Conservation (phyloP, 768 basidiomycete species). For the Suillus cothurnatus region DNA sequence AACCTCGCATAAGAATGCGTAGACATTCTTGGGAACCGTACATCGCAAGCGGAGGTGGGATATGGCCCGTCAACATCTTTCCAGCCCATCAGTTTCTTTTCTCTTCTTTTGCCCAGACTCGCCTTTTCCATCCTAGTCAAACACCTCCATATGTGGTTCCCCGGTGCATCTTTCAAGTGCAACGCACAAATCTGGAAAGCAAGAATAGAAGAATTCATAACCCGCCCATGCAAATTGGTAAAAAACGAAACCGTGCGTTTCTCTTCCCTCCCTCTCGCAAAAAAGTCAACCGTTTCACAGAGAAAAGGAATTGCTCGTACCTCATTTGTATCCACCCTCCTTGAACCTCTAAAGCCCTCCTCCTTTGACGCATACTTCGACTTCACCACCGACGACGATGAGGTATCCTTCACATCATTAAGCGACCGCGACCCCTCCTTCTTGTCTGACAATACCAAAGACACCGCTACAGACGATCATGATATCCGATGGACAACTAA, state of each 20-base stretch:
- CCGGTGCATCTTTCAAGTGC: slow-evolving; percentile 65
- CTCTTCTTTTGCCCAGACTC: too few relatives aligned
- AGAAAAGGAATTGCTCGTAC: slow-evolving; percentile 38
- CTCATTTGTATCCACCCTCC: slow-evolving; percentile 51
- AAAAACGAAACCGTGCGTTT: slow-evolving; percentile 61
- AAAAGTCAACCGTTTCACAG: slow-evolving; percentile 18
- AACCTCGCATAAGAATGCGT: slow-evolving; percentile 46
- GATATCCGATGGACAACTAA: slow-evolving; percentile 84
- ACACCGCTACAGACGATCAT: slow-evolving; percentile 40
- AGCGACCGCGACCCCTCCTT: neutral
- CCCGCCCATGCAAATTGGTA: slow-evolving; percentile 61
- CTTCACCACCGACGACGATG: neutral
- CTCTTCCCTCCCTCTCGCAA: slow-evolving; percentile 14
- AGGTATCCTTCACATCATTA: neutral
- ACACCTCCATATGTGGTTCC: slow-evolving; percentile 64
- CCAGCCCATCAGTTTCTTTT: slow-evolving; percentile 30
- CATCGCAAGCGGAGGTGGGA: slow-evolving; percentile 45
- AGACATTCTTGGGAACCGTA: slow-evolving; percentile 42
- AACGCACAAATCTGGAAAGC: slow-evolving; percentile 64
- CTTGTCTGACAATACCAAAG: neutral
- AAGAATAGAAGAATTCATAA: slow-evolving; percentile 64
- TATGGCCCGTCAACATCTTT: slow-evolving; percentile 45
- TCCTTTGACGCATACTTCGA: neutral
- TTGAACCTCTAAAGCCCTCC: slow-evolving; percentile 46
- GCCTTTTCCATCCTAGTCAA: slow-evolving; percentile 37